Evolutionary conservation across 1,284 basidiomycete species (phyloP), one percentile per base, ranked within the genome.

Genomic region (Boletus calvinii): DNA sequence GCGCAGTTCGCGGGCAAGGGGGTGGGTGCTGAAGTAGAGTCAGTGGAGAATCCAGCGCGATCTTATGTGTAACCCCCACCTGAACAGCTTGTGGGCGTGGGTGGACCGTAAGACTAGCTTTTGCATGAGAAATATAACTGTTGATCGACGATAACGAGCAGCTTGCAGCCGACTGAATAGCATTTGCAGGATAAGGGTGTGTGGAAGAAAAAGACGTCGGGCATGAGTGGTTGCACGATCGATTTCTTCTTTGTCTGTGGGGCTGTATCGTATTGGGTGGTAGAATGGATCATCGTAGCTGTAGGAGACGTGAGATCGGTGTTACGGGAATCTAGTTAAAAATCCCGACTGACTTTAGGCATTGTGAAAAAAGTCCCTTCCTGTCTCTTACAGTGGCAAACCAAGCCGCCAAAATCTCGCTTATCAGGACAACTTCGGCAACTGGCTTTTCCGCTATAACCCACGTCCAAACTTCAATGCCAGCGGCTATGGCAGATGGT

Each of bases 391-490:
- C 89, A 2, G 90, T 92, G 55, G 81, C 79, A 37, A 86, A 79
- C 97, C 97, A 99, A 4, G 90, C 90, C 8, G 88, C 81, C 29
- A 92, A 76, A 50, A 99, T 83, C 65, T 98, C 94, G 11, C 85
- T 78, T 78, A 98, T 90, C 26, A 98, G 71, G 7, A 79, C 80
- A 72, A 86, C 68, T 62, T 84, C 81, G 10, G 90, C 77, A 50
- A 84, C 81, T 1, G 92, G 88, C 50, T 92, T 84, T 65, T 95
- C 91, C 15, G 92, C 85, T 45, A 98, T 91, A 0, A 98, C 78
- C 96, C 95, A 98, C 2, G 91, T 93, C 97, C 97, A 99, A 5
- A 92, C 89, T 67, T 98, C 94, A 46, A 94, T 88, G 1, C 93
- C 95, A 1, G 90, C 84, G 9, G 89, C 81, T 53, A 98, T 83